Evolutionary conservation across 2,329 filamentous ascomycete genomes (phyloP), one percentile per base, ranked within the genome.

Genomic region (Sclerotinia minor): DNA sequence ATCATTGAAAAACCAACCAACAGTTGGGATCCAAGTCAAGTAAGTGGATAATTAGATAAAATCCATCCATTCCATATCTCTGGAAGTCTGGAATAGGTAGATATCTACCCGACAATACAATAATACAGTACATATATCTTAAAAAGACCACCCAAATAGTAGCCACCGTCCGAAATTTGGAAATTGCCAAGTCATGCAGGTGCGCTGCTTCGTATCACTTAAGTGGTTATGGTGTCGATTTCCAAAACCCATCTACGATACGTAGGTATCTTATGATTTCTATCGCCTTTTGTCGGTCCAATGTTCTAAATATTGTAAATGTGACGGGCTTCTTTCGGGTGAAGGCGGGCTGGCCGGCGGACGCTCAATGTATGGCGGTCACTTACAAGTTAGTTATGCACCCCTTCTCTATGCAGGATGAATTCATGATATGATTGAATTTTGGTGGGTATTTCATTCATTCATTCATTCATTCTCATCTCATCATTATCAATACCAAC

Each of bases 101-200:
- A 35, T 35, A 35, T 13, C 24, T 41, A 41, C 54, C 54, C 17
- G 54, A 41, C n/a, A 57, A 57, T 24, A 35, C 32, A 35, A 35
- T n/a, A n/a, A n/a, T n/a, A n/a, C n/a, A n/a, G n/a, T n/a, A n/a
- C n/a, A n/a, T n/a, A 29, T 35, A 35, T 35, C 35, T 35, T 6
- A 21, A 24, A 9, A 41, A 17, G n/a, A 17, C 17, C 7, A 19
- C 38, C 38, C 38, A 41, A 41, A 41, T 5, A 41, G 38, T 41
- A 41, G 13, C 38, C 38, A 41, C 13, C 8, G 45, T n/a, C 45
- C 17, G 21, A 47, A n/a, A 47, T n/a, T n/a, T 3, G 45, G 21
- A 47, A 47, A 47, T 19, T 57, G 32, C n/a, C 54, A 41, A 57
- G 54, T 41, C 54, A 8, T 57, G 54, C 54, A 57, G 32, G 54